These are phyloP conservation scores for Brassica incana DNA, from an alignment of 345 rosid genomes.

Conservation along the genomic window DNA sequence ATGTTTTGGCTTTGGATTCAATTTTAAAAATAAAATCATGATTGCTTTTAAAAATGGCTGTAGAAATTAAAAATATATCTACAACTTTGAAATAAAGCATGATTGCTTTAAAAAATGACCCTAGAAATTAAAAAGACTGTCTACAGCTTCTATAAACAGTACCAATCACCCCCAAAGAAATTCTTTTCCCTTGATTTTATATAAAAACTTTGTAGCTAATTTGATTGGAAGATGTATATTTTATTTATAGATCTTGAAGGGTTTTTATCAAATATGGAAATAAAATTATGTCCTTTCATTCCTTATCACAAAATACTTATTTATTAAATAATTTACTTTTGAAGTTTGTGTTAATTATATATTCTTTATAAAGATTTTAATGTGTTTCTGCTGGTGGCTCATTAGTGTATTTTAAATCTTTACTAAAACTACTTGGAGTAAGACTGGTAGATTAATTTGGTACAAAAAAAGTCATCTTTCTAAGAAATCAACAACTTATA, in stretches of 20 bases:
- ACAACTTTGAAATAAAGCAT: too few relatives aligned
- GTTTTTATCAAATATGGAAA: not conserved
- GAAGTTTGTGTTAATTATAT: not conserved
- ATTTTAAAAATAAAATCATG: too few relatives aligned
- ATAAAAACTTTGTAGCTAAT: not conserved
- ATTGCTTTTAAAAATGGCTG: too few relatives aligned
- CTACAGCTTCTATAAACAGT: too few relatives aligned
- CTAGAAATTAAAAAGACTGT: too few relatives aligned
- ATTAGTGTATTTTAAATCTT: not conserved
- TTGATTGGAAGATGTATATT: not conserved
- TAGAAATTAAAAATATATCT: too few relatives aligned
- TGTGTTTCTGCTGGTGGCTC: not conserved
- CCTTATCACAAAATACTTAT: not conserved
- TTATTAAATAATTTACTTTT: not conserved
- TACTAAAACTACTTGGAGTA: not conserved
- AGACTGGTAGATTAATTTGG: not conserved
- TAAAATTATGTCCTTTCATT: not conserved
- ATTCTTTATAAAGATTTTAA: not conserved
- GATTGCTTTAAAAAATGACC: too few relatives aligned
- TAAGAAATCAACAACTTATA: not conserved
- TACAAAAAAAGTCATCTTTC: conserved; percentile 1
- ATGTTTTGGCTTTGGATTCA: too few relatives aligned
- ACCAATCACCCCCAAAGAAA: not conserved
- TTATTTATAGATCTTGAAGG: not conserved
- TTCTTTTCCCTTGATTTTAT: not conserved